These are phyloP conservation scores for Lasiosphaeris hirsuta DNA, from an alignment of 495 filamentous ascomycete species.

Conservation along the genomic window DNA sequence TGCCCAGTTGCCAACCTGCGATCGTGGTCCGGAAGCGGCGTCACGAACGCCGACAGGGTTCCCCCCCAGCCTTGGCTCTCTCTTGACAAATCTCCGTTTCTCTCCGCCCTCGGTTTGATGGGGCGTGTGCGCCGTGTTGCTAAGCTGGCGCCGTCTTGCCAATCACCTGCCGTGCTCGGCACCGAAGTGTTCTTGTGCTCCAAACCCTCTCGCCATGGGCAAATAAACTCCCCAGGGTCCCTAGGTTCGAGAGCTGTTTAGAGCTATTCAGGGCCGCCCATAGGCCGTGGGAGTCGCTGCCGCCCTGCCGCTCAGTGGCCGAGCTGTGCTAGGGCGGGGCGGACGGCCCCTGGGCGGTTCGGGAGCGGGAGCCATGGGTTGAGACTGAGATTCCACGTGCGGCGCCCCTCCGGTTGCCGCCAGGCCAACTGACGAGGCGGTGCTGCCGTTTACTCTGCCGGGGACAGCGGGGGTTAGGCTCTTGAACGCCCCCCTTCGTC, in stretches of 20 bases:
- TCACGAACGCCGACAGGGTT: neutral
- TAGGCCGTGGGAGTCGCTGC: too few species aligned
- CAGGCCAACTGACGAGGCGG: neutral
- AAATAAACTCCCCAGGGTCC: neutral
- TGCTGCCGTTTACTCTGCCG: too few species aligned
- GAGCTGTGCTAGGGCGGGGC: too few species aligned
- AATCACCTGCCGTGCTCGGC: conserved; percentile 2
- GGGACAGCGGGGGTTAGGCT: too few species aligned
- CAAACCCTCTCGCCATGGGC: neutral
- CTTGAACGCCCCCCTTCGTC: too few species aligned
- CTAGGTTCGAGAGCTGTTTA: neutral
- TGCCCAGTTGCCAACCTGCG: too few species aligned
- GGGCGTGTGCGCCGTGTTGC: too few species aligned
- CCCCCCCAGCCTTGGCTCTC: neutral
- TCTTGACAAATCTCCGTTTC: too few species aligned
- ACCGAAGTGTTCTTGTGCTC: conserved; percentile 10
- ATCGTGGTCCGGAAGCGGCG: neutral
- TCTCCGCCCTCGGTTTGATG: too few species aligned
- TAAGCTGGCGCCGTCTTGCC: neutral
- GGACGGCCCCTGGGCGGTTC: neutral
- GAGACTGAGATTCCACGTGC: neutral
- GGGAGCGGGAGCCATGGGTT: neutral
- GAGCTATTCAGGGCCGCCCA: too few species aligned
- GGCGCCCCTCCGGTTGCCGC: neutral
- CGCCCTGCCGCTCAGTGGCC: too few species aligned